Evolutionary conservation across 192 early-diverging fungal genomes (phyloP).

Genomic region (Rhizoclosmatium sp.): DNA sequence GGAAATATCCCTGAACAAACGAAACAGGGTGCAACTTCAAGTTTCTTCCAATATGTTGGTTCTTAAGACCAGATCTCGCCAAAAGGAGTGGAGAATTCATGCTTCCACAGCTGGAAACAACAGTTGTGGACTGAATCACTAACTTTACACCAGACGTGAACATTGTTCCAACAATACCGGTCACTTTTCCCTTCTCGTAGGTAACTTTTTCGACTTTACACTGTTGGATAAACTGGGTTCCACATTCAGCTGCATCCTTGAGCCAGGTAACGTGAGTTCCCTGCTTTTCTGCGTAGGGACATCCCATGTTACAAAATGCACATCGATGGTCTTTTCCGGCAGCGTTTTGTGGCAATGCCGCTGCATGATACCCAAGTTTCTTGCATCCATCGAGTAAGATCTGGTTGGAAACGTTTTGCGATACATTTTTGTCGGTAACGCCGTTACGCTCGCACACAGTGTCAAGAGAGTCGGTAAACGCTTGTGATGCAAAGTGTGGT

Average conservation of each 20-base stretch:
- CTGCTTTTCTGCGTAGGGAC: constrained; percentile 76
- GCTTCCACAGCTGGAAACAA: constrained; percentile 70
- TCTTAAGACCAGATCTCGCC: constrained; percentile 69
- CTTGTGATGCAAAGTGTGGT: constrained; percentile 62
- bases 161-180: constrained; percentile 59
- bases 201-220: constrained; percentile 65
- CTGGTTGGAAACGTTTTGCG: constrained; percentile 71
- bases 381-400: constrained; percentile 73
- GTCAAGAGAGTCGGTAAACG: constrained; percentile 64
- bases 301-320: constrained; percentile 58
- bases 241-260: constrained; percentile 65
- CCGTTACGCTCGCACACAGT: constrained; percentile 64
- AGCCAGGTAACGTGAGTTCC: constrained; percentile 71
- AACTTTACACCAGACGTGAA: constrained; percentile 35
- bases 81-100: constrained; percentile 73
- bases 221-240: constrained; percentile 69
- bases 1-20: constrained; percentile 71
- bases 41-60: constrained; percentile 72
- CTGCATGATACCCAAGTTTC: constrained; percentile 64
- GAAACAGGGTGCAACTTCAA: constrained; percentile 71
- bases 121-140: constrained; percentile 56
- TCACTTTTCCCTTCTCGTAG: constrained; percentile 61
- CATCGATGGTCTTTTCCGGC: constrained; percentile 36
- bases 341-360: constrained; percentile 75
- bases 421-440: constrained; percentile 56